Percentiles rank a stretch among this genome's conserved stretches.
Evolutionary conservation across 169 alveolate genomes (phyloP).

Genomic region (Theileria annulata): DNA sequence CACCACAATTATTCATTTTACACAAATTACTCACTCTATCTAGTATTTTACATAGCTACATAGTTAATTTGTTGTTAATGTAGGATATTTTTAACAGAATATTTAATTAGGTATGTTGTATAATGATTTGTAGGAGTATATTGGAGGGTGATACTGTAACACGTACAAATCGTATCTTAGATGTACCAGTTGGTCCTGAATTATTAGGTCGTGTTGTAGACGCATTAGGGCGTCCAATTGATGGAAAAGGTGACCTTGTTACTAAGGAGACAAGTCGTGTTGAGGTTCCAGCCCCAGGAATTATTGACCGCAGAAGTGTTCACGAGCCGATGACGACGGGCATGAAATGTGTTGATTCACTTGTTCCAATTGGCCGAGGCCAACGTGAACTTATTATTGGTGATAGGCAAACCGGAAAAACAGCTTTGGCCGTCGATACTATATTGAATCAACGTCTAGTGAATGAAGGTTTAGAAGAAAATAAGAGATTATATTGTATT

Average conservation of each 20-base stretch:
- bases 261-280: slow-evolving; percentile 88
- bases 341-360: slow-evolving; percentile 93
- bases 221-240: slow-evolving; percentile 97
- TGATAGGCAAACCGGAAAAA: slow-evolving; percentile 98
- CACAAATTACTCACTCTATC: not conserved
- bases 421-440: slow-evolving; percentile 96
- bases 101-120: not conserved
- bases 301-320: slow-evolving; percentile 95
- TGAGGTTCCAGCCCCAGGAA: slow-evolving; percentile 98
- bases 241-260: slow-evolving; percentile 90
- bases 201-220: slow-evolving; percentile 97
- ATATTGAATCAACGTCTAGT: slow-evolving; percentile 90
- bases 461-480: slow-evolving; percentile 79
- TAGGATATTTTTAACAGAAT: not conserved
- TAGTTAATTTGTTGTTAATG: too few relatives aligned
- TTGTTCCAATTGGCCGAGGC: slow-evolving; percentile 98
- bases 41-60: slow-evolving; percentile 1
- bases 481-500: slow-evolving; percentile 91
- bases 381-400: slow-evolving; percentile 98
- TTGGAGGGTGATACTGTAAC: slow-evolving; percentile 93
- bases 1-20: too few relatives aligned
- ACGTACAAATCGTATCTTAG: slow-evolving; percentile 94
- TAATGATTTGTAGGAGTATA: slow-evolving; percentile 78
- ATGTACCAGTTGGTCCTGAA: slow-evolving; percentile 95
- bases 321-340: slow-evolving; percentile 97